Base-by-base conservation (phyloP, 2,329 filamentous ascomycete species). In the Claviceps humidiphila region DNA sequence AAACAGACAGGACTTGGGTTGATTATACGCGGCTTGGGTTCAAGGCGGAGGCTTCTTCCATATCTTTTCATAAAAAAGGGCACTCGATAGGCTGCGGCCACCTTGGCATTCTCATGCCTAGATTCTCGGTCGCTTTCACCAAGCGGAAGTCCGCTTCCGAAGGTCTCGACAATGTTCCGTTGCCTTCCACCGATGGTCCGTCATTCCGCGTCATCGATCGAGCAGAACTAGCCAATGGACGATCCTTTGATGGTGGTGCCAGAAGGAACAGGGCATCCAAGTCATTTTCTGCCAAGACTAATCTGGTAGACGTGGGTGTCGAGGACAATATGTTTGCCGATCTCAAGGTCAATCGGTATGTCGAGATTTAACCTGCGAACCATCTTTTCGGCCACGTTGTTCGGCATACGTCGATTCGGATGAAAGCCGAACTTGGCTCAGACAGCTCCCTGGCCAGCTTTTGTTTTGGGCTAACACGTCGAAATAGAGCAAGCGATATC, bases 131-230 rank as follows among this genome's bases (percentile, higher is more conserved):
- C 63, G 69, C 73, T 56, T 81, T 81, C 57, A 72, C 69, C 61
- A 72, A 75, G 75, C 78, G 78, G 72, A 81, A 76, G 70, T 78
- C 77, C 56, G 73, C 74, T 71, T 75, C 73, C 55, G 74, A 77
- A 57, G 76, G 74, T 57, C 65, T 75, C 56, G 74, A 77, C 55
- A 72, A 79, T 75, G 74, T 63, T 40, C 62, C 71, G 59, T 60
- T 71, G 65, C 56, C 58, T 14, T 65, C 70, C 56, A 60, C 66
- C 49, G 69, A 70, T 53, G 71, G 73, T 53, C 70, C 75, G 20
- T 80, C 78, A 2, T 81, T 82, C 61, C 74, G 78, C 49, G 78
- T 82, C 24, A 67, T 82, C 39, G 78, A 81, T 54, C 71, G 78
- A 56, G 66, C 68, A 47, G 74, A 79, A 56, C 66, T 71, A 47